Conservation (phyloP, 768 basidiomycete genomes). For the Pleurotus djamor region DNA sequence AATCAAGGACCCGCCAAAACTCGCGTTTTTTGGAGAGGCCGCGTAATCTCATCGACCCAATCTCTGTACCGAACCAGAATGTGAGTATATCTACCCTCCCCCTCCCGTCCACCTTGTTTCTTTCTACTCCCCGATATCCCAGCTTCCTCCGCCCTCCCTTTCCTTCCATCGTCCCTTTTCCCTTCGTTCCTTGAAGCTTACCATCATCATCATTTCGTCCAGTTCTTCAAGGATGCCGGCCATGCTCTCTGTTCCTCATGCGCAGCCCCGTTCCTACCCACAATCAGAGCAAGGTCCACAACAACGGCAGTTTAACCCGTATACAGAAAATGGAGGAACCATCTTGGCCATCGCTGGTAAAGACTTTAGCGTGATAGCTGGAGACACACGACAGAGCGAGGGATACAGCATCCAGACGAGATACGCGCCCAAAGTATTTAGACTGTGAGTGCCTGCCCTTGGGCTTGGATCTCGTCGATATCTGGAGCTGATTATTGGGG, state of each 20-base stretch:
- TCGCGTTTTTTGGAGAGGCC: slow-evolving; percentile 16
- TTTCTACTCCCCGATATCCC: slow-evolving; percentile 24
- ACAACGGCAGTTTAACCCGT: slow-evolving; percentile 79
- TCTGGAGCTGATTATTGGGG: no score
- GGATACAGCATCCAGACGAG: slow-evolving; percentile 98
- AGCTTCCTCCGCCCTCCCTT: slow-evolving; percentile 6
- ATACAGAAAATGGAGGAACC: slow-evolving; percentile 92
- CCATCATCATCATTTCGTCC: neutral
- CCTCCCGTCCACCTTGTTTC: slow-evolving; percentile 21
- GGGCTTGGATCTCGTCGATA: no score
- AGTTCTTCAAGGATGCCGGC: slow-evolving; percentile 25
- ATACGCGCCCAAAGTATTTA: slow-evolving; percentile 94
- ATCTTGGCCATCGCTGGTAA: slow-evolving; percentile 94
- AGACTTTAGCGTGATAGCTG: slow-evolving; percentile 93
- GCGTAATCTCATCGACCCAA: slow-evolving; percentile 32
- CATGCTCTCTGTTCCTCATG: slow-evolving; percentile 27
- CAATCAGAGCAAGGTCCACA: slow-evolving; percentile 26
- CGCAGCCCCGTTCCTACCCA: neutral
- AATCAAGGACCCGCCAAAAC: slow-evolving; percentile 31
- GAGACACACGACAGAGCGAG: slow-evolving; percentile 95
- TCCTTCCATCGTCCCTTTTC: slow-evolving; percentile 17
- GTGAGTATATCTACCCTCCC: slow-evolving; percentile 11
- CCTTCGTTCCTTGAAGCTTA: slow-evolving; percentile 12
- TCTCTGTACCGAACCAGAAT: slow-evolving; percentile 34
- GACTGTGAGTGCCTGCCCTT: slow-evolving; percentile 57